A percentile compares a stretch with the other conserved stretches of the same genome.
phyloP scores from a whole-genome alignment of 805 yeast genomes.

The Yamadazyma kitorensis region DNA sequence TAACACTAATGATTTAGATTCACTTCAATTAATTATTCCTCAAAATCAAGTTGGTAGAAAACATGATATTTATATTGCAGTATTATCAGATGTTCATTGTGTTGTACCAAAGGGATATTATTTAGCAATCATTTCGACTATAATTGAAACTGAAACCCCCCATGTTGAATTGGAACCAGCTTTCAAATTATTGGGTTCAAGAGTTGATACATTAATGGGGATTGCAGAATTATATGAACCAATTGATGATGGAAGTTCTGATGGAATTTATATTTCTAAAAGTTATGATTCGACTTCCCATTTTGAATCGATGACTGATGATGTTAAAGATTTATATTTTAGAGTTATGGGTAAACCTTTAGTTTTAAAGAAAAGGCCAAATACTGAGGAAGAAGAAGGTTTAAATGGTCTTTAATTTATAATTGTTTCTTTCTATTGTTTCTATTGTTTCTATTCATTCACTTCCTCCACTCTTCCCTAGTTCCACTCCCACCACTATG shows the following conservation, averaged over 20 bases:
- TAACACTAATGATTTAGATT: constrained; percentile 76
- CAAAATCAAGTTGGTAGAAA: constrained; percentile 92
- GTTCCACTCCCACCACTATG: no score
- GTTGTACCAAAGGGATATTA: constrained; percentile 87
- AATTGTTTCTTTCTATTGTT: no score
- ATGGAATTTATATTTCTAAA: constrained; percentile 77
- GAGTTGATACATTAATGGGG: constrained; percentile 87
- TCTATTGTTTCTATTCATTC: no score
- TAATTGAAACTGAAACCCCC: constrained; percentile 90
- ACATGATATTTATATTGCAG: constrained; percentile 92
- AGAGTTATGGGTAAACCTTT: constrained; percentile 91
- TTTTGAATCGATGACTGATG: constrained; percentile 94
- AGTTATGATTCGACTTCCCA: constrained; percentile 94
- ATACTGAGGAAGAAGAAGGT: constrained; percentile 58
- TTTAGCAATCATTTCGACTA: constrained; percentile 90
- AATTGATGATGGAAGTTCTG: constrained; percentile 72
- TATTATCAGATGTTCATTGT: constrained; percentile 83
- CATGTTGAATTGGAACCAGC: constrained; percentile 93
- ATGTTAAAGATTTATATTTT: constrained; percentile 89
- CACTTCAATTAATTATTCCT: constrained; percentile 92
- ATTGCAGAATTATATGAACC: constrained; percentile 91
- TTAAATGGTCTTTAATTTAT: constrained; percentile 26
- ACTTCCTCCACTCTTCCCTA: no score
- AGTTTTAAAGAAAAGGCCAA: constrained; percentile 73
- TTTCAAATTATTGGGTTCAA: constrained; percentile 79